Percentiles rank a stretch among this genome's conserved stretches.
phyloP scores from a whole-genome alignment of 2,329 filamentous ascomycete genomes.

The Pseudogymnoascus sp. region DNA sequence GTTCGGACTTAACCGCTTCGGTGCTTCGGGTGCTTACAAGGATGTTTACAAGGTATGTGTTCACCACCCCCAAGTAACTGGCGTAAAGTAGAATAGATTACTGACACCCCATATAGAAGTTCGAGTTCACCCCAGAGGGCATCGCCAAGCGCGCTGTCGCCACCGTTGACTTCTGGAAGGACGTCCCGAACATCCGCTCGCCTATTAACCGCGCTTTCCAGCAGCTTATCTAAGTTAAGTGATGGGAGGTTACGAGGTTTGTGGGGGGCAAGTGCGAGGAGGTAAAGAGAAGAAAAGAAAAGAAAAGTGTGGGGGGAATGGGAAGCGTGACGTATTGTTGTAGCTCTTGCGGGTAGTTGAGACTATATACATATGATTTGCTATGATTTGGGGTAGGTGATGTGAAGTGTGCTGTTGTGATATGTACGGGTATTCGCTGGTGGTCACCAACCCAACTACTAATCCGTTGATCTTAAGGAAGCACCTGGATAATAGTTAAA shows the following conservation, averaged over 20 bases:
- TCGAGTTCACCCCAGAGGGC: constrained; percentile 97
- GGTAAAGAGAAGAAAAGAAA: not conserved
- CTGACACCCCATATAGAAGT: constrained; percentile 61
- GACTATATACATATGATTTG: constrained; percentile 4
- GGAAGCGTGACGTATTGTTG: not conserved
- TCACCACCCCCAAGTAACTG: not conserved
- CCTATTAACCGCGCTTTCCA: constrained; percentile 96
- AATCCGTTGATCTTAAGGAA: too few relatives aligned
- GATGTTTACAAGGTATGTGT: constrained; percentile 80
- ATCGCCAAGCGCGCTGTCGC: constrained; percentile 88
- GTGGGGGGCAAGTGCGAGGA: not conserved
- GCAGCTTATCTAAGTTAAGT: constrained; percentile 70
- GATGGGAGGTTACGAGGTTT: not conserved
- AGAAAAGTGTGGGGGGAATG: not conserved
- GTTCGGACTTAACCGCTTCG: constrained; percentile 98
- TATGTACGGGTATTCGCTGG: not conserved
- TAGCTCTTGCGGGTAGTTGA: constrained; percentile 1
- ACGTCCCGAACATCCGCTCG: constrained; percentile 77
- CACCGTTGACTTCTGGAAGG: constrained; percentile 98
- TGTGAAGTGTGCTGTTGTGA: not conserved
- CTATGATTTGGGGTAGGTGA: not conserved
- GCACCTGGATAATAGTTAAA: too few relatives aligned
- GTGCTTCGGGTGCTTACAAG: constrained; percentile 94
- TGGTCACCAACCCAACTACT: too few relatives aligned
- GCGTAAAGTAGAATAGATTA: constrained; percentile 14